Conservation (phyloP, 1,284 basidiomycete species). For the Cutaneotrichosporon mucoides region DNA sequence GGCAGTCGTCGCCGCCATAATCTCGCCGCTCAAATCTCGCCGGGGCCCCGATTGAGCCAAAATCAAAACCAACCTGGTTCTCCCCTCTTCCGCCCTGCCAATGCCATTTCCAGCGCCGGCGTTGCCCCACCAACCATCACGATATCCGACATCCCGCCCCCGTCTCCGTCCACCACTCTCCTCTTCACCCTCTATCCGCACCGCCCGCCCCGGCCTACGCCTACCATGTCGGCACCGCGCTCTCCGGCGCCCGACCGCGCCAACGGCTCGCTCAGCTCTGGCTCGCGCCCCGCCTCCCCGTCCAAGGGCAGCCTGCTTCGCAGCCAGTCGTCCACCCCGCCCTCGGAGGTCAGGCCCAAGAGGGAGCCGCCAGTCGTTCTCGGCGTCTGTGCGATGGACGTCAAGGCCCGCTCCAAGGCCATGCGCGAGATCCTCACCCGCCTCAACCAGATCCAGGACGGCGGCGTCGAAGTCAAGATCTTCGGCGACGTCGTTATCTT, state of each 20-base stretch:
- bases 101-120: background rate
- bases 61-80: too few species aligned
- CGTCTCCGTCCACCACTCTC: background rate
- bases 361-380: conserved; percentile 53
- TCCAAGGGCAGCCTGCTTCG: background rate
- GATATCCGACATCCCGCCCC: background rate
- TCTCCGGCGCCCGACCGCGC: background rate
- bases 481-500: conserved; percentile 98
- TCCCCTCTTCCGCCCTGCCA: background rate
- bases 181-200: conserved; percentile 10
- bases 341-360: background rate
- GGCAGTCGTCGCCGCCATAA: too few species aligned
- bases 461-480: conserved; percentile 86
- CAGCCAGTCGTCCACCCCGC: background rate
- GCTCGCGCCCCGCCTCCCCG: too few species aligned
- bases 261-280: background rate
- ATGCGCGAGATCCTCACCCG: conserved; percentile 93
- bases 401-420: conserved; percentile 89
- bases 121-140: too few species aligned
- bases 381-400: conserved; percentile 92
- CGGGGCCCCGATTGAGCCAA: background rate
- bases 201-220: background rate
- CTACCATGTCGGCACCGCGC: conserved; percentile 19
- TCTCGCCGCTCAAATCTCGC: background rate
- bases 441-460: conserved; percentile 74